Conservation (phyloP, 202 grass and related monocot species). For the Carex sylvatica region DNA sequence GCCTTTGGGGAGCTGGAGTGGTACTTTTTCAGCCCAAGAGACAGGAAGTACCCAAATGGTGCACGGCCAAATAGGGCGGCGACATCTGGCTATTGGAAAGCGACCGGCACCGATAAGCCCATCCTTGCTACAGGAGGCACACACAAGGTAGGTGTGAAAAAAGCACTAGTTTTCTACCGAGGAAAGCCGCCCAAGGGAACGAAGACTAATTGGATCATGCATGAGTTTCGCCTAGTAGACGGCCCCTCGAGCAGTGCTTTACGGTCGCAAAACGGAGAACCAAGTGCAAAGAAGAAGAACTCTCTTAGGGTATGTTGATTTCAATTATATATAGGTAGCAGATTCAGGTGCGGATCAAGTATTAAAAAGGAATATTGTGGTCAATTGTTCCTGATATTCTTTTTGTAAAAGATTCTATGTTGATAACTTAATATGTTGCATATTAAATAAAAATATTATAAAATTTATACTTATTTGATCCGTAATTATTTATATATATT, state of each 20-base stretch:
- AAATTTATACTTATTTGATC: not conserved
- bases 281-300: constrained; percentile 30
- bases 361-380: not conserved
- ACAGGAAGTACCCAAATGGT: constrained; percentile 93
- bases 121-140: constrained; percentile 40
- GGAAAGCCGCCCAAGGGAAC: constrained; percentile 65
- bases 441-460: constrained; percentile 16
- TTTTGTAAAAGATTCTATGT: not conserved
- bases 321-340: not conserved
- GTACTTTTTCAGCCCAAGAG: constrained; percentile 96
- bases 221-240: constrained; percentile 39
- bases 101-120: constrained; percentile 85
- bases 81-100: constrained; percentile 94
- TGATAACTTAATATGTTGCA: not conserved
- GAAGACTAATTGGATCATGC: constrained; percentile 67
- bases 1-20: constrained; percentile 86
- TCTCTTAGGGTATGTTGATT: constrained; percentile 65
- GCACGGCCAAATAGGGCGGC: constrained; percentile 78
- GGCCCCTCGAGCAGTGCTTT: not conserved
- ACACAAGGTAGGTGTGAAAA: constrained; percentile 86
- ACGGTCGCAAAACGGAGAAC: constrained; percentile 14
- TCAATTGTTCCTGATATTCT: not conserved
- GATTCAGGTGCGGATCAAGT: not conserved
- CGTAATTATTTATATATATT: too few relatives aligned
- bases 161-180: constrained; percentile 88